Evolutionary conservation across 2,329 filamentous ascomycete species (phyloP).

Genomic region (Epicoccum nigrum): DNA sequence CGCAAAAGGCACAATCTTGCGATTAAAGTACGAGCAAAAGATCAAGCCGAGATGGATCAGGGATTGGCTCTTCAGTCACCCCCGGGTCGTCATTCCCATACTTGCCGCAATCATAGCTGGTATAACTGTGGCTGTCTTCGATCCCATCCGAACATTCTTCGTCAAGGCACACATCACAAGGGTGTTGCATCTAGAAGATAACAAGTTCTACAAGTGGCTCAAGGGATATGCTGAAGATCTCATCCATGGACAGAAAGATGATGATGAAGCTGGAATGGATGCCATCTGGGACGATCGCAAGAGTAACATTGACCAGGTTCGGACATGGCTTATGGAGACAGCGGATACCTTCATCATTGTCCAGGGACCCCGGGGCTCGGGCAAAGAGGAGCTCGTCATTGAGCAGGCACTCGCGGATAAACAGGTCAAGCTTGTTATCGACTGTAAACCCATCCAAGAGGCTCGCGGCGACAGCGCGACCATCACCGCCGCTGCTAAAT

Average conservation of each 20-base stretch:
- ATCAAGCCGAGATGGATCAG: constrained; percentile 79
- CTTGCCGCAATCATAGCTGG: constrained; percentile 81
- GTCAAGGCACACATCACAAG: constrained; percentile 86
- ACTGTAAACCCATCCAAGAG: constrained; percentile 93
- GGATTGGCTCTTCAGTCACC: constrained; percentile 87
- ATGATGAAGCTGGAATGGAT: constrained; percentile 72
- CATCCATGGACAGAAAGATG: constrained; percentile 63
- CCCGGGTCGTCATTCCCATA: constrained; percentile 83
- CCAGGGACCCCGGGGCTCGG: constrained; percentile 88
- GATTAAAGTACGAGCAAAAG: constrained; percentile 82
- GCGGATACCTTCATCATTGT: constrained; percentile 92
- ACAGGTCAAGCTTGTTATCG: constrained; percentile 80
- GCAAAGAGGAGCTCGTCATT: constrained; percentile 85
- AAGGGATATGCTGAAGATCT: constrained; percentile 72
- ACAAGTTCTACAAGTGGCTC: constrained; percentile 78
- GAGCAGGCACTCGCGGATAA: constrained; percentile 80
- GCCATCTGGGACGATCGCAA: constrained; percentile 89
- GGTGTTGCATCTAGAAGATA: constrained; percentile 75
- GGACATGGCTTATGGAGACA: constrained; percentile 85
- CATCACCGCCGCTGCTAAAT: constrained; percentile 77
- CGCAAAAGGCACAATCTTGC: constrained; percentile 74
- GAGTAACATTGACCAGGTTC: constrained; percentile 79
- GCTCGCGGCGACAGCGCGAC: constrained; percentile 85
- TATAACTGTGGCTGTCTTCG: constrained; percentile 86
- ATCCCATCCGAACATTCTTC: constrained; percentile 92